phyloP scores from a whole-genome alignment of 371 early-diverging fungal genomes.

The Rhizomucor pusillus region DNA sequence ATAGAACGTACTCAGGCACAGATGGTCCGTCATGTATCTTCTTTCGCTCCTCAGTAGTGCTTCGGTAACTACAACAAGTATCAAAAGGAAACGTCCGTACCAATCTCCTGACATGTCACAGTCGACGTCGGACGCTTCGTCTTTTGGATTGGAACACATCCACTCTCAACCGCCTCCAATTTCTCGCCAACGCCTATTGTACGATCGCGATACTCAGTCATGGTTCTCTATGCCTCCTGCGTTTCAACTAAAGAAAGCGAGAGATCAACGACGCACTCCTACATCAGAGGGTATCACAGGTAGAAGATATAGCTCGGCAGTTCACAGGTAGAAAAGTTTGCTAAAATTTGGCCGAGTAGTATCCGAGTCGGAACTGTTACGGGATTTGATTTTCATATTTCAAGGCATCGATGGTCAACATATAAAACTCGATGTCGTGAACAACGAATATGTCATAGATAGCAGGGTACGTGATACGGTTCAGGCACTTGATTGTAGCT shows the following conservation, averaged over 20 bases:
- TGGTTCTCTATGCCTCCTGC: background rate
- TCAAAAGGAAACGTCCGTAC: no score
- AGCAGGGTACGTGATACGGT: constrained; percentile 28
- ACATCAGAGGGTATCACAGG: no score
- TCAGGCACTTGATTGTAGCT: constrained; percentile 17
- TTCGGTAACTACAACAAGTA: no score
- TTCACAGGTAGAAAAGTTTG: constrained; percentile 4
- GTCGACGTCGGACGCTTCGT: constrained; percentile 1
- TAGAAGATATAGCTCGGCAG: constrained; percentile 17
- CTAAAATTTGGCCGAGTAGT: constrained; percentile 16
- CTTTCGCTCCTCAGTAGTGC: constrained; percentile 48
- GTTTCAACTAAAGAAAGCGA: background rate
- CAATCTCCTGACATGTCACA: no score
- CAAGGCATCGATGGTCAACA: constrained; percentile 93
- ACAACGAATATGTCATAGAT: constrained; percentile 51
- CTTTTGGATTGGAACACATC: constrained; percentile 11
- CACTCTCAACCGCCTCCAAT: constrained; percentile 1
- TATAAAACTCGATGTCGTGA: constrained; percentile 59
- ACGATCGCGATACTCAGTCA: no score
- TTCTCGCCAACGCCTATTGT: background rate
- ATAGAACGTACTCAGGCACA: constrained; percentile 49
- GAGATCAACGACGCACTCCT: no score
- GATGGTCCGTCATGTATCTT: constrained; percentile 77
- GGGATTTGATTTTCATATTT: constrained; percentile 87
- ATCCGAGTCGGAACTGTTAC: constrained; percentile 68